Base-by-base conservation (phyloP, 192 early-diverging fungal genomes). In the Backusella macrospora region DNA sequence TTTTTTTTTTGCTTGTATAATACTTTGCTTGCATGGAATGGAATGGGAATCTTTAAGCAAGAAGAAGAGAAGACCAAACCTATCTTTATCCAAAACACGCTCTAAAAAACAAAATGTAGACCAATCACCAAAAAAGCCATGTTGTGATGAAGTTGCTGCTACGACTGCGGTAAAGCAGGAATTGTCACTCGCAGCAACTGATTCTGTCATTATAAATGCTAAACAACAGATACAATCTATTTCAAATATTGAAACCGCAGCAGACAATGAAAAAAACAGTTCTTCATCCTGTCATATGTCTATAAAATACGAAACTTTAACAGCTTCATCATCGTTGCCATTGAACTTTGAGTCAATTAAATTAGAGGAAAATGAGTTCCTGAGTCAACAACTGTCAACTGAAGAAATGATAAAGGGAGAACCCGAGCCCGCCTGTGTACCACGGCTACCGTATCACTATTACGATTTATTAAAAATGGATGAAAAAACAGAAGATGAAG, bases 31-130 rank as follows among this genome's bases (percentile, higher is more conserved):
- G 49, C 49, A 55, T 55, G 49, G 49, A n/a, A 55, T 55, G 49
- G 49, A 55, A 55, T 55, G 49, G 49, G 49, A 55, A 21, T 55
- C 49, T 55, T 2, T 55, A 23, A n/a, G n/a, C n/a, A n/a, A n/a
- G n/a, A 55, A 55, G 52, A 59, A 59, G 52, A 59, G 26, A 59
- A 18, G 52, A 23, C 52, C 52, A 18, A 59, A 8, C 26, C 26
- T 59, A 59, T 59, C 52, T 21, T 23, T 59, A 6, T 59, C 52
- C 26, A 59, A 23, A 59, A 59, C 18, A n/a, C 52, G 18, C 4
- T 13, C 8, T 26, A 59, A 59, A 23, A 59, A 59, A 59, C 52
- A 59, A 59, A 59, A 59, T 9, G 13, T 12, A 4, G 21, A 26
- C 18, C 10, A 59, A 5, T 52, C n/a, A 3, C 26, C 52, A 59